These are phyloP conservation scores for Mortierella sp. DNA, from an alignment of 371 early-diverging fungal genomes.

Conservation along the genomic window DNA sequence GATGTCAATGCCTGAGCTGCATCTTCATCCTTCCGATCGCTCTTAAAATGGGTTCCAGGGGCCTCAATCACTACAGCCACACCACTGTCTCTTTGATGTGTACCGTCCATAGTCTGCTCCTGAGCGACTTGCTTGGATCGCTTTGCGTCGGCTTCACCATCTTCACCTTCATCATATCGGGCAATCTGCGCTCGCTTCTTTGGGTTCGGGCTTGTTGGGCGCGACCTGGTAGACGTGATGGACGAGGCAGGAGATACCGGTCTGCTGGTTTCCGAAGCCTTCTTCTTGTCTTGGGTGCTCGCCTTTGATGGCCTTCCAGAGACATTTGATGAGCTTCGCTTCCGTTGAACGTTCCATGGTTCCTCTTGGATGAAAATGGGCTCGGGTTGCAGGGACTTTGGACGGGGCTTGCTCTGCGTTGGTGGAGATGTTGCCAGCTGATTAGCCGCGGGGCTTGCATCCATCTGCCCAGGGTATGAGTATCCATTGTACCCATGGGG, in stretches of 20 bases:
- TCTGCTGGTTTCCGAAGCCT: not conserved
- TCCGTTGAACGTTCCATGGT: constrained; percentile 31
- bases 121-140: constrained; percentile 12
- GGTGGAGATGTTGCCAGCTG: constrained; percentile 3
- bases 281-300: constrained; percentile 11
- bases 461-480: constrained; percentile 3
- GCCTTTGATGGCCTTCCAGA: not conserved
- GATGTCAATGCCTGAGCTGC: constrained; percentile 14
- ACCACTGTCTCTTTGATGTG: constrained; percentile 6
- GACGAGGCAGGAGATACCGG: constrained; percentile 9
- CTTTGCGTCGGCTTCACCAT: constrained; percentile 12
- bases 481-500: constrained; percentile 16
- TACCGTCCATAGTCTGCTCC: not conserved
- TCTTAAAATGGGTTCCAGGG: not conserved
- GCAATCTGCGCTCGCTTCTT: constrained; percentile 20
- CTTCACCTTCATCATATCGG: constrained; percentile 12
- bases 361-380: constrained; percentile 44
- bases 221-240: constrained; percentile 16
- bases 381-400: constrained; percentile 22
- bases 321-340: constrained; percentile 27
- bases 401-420: not conserved
- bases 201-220: constrained; percentile 30
- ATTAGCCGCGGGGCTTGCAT: not conserved
- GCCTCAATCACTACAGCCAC: constrained; percentile 9
- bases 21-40: constrained; percentile 6